A percentile compares a stretch with the other conserved stretches of the same genome.
Conservation (phyloP, 1,139 yeast species). For the Taphrina communis region DNA sequence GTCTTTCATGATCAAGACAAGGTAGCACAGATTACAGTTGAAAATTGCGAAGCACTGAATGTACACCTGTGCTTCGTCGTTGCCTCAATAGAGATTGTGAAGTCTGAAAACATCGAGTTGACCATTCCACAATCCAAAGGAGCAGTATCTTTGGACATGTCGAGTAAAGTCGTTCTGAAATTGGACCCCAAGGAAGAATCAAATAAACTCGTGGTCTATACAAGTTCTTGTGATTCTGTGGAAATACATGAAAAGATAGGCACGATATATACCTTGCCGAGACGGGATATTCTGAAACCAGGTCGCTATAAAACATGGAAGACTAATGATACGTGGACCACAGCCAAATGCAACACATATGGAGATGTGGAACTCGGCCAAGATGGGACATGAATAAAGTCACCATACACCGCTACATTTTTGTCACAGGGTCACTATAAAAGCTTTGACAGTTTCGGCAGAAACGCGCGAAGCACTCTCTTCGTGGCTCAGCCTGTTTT, state of each 20-base stretch:
- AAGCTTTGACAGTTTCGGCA: too few species aligned
- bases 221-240: slow-evolving; percentile 22
- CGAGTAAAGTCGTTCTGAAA: background rate
- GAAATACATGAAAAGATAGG: background rate
- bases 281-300: slow-evolving; percentile 5
- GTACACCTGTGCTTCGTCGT: slow-evolving; percentile 12
- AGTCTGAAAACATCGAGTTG: slow-evolving; percentile 13
- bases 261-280: background rate
- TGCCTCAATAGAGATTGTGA: slow-evolving; percentile 23
- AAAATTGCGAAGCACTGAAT: slow-evolving; percentile 13
- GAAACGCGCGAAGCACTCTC: too few species aligned
- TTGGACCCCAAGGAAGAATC: background rate
- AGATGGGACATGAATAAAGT: too few species aligned
- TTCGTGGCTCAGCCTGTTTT: too few species aligned
- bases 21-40: slow-evolving; percentile 20
- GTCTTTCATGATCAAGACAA: background rate
- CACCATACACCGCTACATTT: too few species aligned
- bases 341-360: slow-evolving; percentile 11
- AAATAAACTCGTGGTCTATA: slow-evolving; percentile 4
- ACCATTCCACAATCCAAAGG: slow-evolving; percentile 10
- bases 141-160: slow-evolving; percentile 21
- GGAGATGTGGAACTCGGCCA: slow-evolving; percentile 10
- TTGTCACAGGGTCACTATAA: too few species aligned
- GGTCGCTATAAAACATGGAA: slow-evolving; percentile 29
- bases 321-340: background rate